Conservation (phyloP, 2,329 filamentous ascomycete species). For the Berkeleyomyces basicola region DNA sequence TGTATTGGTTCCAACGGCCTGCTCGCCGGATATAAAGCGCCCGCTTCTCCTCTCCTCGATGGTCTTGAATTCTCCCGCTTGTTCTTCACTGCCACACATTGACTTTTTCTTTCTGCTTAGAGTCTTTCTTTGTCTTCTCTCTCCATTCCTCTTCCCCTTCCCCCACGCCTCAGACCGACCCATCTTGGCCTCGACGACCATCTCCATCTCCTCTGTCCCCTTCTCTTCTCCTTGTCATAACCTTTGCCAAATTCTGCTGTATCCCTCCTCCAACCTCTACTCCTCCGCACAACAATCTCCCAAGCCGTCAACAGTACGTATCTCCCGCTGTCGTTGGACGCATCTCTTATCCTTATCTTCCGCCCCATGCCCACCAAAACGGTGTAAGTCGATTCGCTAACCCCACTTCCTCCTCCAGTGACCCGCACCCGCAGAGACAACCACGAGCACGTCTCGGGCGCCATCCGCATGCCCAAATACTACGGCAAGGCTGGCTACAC, state of each 20-base stretch:
- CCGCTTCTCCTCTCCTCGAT: not conserved
- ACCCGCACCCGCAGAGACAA: conserved; percentile 77
- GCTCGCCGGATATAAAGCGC: not conserved
- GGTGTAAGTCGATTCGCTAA: conserved; percentile 16
- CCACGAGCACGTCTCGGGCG: conserved; percentile 57
- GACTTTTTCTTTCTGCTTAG: not conserved
- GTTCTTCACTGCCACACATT: not conserved
- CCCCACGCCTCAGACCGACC: not conserved
- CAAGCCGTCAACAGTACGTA: conserved; percentile 4
- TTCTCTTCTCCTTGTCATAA: not conserved
- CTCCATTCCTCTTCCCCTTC: not conserved
- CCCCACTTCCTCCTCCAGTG: conserved; percentile 39
- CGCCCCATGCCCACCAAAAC: not conserved
- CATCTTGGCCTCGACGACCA: not conserved
- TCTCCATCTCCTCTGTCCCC: not conserved
- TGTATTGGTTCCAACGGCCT: not conserved
- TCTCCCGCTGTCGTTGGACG: not conserved
- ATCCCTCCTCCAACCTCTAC: too few relatives aligned
- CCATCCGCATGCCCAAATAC: conserved; percentile 80
- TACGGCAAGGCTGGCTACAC: conserved; percentile 76
- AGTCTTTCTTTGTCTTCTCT: not conserved
- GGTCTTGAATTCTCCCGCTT: not conserved
- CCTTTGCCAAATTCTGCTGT: not conserved
- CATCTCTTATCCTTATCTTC: not conserved
- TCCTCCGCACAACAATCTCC: too few relatives aligned